Evolutionary conservation across 2,329 filamentous ascomycete species (phyloP).

Genomic region (Alternaria angustiovoidea): DNA sequence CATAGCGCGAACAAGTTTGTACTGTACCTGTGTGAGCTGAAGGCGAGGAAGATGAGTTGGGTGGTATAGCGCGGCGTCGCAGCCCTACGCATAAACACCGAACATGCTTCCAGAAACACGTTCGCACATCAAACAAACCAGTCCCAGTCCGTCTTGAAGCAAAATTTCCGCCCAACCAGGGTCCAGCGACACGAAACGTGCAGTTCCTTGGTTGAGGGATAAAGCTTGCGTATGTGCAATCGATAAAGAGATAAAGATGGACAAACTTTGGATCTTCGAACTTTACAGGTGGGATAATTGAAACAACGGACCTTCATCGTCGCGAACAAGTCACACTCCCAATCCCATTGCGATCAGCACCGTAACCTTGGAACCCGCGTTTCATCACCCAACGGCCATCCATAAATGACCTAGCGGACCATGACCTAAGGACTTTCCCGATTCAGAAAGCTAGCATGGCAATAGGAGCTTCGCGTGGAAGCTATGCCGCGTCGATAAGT

Average conservation of each 20-base stretch:
- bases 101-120: constrained; percentile 14
- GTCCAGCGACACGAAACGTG: neutral
- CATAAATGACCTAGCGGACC: constrained; percentile 6
- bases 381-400: constrained; percentile 16
- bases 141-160: neutral
- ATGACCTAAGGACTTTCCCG: neutral
- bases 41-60: neutral
- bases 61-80: neutral
- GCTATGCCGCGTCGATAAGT: constrained; percentile 28
- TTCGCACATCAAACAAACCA: constrained; percentile 11
- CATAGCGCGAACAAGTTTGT: neutral
- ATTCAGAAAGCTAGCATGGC: constrained; percentile 4
- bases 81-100: constrained; percentile 10
- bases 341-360: neutral
- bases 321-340: neutral
- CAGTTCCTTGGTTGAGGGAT: neutral
- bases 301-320: neutral
- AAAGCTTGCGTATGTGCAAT: neutral
- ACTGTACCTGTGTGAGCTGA: neutral
- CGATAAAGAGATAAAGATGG: neutral
- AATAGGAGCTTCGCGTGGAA: constrained; percentile 28
- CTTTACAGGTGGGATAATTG: neutral
- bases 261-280: neutral
- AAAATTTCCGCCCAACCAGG: neutral
- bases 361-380: constrained; percentile 3